phyloP scores from a whole-genome alignment of 75 land plant species.

The Pinus tabuliformis region DNA sequence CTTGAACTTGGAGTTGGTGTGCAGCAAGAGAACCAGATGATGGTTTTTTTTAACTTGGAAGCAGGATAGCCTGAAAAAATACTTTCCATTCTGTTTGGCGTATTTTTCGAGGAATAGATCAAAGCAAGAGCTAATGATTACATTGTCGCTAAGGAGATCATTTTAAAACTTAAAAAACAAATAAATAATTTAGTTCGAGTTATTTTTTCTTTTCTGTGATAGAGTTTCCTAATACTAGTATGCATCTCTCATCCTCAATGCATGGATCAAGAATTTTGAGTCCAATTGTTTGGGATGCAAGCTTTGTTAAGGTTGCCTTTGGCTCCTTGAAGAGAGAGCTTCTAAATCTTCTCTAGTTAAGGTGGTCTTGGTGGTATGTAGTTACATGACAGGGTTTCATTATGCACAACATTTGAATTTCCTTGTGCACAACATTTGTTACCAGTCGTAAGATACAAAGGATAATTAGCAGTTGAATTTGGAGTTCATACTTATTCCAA shows the following conservation, averaged over 20 bases:
- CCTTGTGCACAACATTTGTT: too few species aligned
- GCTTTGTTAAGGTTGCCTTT: neutral
- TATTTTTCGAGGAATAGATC: slow-evolving; percentile 79
- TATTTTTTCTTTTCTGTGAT: neutral
- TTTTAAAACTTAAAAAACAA: too few species aligned
- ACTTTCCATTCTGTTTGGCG: slow-evolving; percentile 75
- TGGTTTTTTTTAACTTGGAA: slow-evolving; percentile 37
- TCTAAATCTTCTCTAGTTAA: neutral
- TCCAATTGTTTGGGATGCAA: neutral
- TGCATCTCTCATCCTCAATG: too few species aligned
- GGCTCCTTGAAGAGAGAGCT: neutral
- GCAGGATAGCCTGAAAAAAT: slow-evolving; percentile 30
- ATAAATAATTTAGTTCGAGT: too few species aligned
- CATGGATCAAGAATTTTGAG: neutral
- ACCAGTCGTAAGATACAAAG: too few species aligned
- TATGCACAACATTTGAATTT: too few species aligned
- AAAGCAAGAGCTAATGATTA: neutral
- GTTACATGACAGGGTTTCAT: too few species aligned
- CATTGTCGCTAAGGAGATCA: neutral
- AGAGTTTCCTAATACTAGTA: neutral
- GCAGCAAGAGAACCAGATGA: slow-evolving; percentile 19
- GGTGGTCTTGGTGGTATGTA: neutral
- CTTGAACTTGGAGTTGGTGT: neutral
- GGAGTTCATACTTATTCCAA: too few species aligned
- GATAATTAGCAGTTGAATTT: too few species aligned